Evolutionary conservation across 345 rosid genomes (phyloP), one percentile per base, ranked within the genome.

Genomic region (Excoecaria agallocha): DNA sequence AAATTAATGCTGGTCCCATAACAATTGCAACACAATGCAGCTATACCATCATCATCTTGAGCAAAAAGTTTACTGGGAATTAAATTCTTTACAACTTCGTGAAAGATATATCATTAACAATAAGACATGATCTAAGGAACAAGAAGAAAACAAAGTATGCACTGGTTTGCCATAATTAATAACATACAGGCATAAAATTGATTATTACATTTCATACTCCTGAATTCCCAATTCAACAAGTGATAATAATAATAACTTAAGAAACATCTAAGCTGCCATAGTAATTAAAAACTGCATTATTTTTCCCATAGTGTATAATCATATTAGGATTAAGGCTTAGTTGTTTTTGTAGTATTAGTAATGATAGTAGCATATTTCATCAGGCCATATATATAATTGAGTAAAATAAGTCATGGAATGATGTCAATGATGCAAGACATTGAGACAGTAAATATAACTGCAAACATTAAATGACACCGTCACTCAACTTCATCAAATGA

Each of bases 401-500:
- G 22, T 11, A 43, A 1, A 62, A 9, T 9, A 41, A 46, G 50
- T 12, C 16, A 25, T 41, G 52, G 55, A 46, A 46, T 22, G 6
- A 24, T 20, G 52, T 22, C 25, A 2, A 25, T 48, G 20, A 46
- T 0, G 10, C 7, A 48, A 25, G 15, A 43, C 7, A 66, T n/a
- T n/a, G n/a, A n/a, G n/a, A n/a, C n/a, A n/a, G n/a, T n/a, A n/a
- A n/a, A n/a, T n/a, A n/a, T n/a, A n/a, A n/a, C n/a, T n/a, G n/a
- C n/a, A n/a, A n/a, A n/a, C n/a, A n/a, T 8, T 79, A 19, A 46
- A 2, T 46, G 24, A 4, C 16, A 67, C n/a, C 5, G 6, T 49
- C 19, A 67, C 5, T 49, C 24, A 48, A 76, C n/a, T 41, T 64
- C 61, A 73, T 54, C 74, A 67, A 12, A 77, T 11, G 1, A 62